Conservation (phyloP, 2,329 filamentous ascomycete species). For the Aspergillus awamori region DNA sequence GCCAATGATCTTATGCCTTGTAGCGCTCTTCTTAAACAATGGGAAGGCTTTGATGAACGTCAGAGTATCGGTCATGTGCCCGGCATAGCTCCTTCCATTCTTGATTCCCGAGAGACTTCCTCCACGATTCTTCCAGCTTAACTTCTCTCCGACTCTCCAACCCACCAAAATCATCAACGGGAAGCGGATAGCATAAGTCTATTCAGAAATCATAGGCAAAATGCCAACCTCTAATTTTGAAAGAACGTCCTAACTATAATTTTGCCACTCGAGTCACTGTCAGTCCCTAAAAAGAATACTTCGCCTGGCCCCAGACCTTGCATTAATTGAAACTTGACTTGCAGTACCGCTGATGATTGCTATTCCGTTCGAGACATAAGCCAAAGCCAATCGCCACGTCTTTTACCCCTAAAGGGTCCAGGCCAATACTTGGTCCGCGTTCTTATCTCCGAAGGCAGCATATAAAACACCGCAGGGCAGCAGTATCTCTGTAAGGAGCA, state of each 20-base stretch:
- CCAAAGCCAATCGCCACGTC: background rate
- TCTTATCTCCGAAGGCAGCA: background rate
- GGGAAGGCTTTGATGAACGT: no score
- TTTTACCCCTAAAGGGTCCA: background rate
- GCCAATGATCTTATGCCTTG: no score
- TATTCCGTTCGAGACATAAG: background rate
- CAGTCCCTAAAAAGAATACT: background rate
- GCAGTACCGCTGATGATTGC: background rate
- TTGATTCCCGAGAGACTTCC: background rate
- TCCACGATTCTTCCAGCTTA: background rate
- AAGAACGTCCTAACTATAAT: background rate
- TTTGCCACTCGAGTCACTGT: background rate
- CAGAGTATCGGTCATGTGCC: background rate
- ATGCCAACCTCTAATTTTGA: no score
- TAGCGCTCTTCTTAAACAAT: no score
- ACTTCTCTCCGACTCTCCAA: background rate
- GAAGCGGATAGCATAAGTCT: no score
- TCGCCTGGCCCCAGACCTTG: background rate
- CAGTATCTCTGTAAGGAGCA: background rate
- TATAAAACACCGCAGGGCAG: background rate
- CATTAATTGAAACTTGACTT: background rate
- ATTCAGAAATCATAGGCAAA: no score
- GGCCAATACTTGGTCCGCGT: background rate
- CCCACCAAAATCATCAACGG: no score
- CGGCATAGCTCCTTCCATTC: background rate